A percentile compares a stretch with the other conserved stretches of the same genome.
Conservation (phyloP, 164 flowering plant species). For the Taxillus chinensis region DNA sequence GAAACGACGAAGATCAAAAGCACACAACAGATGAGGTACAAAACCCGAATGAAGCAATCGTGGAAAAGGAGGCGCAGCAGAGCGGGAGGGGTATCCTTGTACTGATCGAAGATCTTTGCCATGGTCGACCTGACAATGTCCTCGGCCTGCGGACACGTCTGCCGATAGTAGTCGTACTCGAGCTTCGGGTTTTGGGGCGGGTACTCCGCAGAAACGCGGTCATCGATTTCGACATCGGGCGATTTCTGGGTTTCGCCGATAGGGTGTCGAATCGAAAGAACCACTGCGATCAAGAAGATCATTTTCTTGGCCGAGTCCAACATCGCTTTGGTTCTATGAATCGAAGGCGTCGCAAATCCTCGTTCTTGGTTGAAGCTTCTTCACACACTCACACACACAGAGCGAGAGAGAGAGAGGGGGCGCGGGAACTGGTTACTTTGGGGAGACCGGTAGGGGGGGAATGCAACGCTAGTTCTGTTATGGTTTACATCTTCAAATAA, state of each 20-base stretch:
- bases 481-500: too few relatives aligned
- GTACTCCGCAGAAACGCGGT: not conserved
- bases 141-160: not conserved
- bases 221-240: not conserved
- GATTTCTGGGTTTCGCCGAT: not conserved
- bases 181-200: not conserved
- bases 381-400: too few relatives aligned
- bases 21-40: too few relatives aligned
- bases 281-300: not conserved
- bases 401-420: not conserved
- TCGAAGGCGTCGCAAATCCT: not conserved
- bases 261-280: not conserved
- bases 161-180: not conserved
- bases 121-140: not conserved
- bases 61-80: constrained; percentile 4
- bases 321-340: not conserved
- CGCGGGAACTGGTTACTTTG: too few relatives aligned
- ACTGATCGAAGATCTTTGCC: not conserved
- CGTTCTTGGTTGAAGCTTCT: too few relatives aligned
- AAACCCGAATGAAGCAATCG: constrained; percentile 3
- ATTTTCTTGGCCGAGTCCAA: not conserved
- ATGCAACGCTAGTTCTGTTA: too few relatives aligned
- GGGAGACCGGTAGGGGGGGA: too few relatives aligned
- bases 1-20: too few relatives aligned
- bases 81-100: not conserved